Evolutionary conservation across 208 protist species (phyloP).

Genomic region (Crithidia brevicula): DNA sequence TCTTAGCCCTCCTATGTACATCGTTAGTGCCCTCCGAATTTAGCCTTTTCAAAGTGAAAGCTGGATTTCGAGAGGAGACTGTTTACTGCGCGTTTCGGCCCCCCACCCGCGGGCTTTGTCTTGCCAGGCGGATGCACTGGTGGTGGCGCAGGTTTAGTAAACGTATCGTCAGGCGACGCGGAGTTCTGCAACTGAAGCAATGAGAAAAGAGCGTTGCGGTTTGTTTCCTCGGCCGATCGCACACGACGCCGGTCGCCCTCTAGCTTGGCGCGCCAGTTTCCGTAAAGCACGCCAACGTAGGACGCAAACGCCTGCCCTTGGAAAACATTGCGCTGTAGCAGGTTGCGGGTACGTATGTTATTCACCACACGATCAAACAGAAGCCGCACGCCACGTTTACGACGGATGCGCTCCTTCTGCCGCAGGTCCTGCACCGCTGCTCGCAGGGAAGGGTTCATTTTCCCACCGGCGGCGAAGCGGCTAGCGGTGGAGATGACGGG

Average conservation of each 20-base stretch:
- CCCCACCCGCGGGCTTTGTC: not conserved
- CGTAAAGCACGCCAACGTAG: constrained; percentile 59
- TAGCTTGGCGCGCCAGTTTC: constrained; percentile 44
- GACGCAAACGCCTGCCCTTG: constrained; percentile 52
- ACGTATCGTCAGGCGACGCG: not conserved
- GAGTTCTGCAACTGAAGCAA: constrained; percentile 21
- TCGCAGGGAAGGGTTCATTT: constrained; percentile 35
- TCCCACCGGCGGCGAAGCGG: constrained; percentile 15
- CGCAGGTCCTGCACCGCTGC: constrained; percentile 54
- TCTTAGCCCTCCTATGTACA: not conserved
- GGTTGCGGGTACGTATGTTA: constrained; percentile 51
- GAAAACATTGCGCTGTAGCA: constrained; percentile 39
- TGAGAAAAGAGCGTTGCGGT: constrained; percentile 21
- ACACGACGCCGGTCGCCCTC: constrained; percentile 24
- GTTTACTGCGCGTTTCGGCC: not conserved
- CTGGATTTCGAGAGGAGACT: constrained; percentile 8
- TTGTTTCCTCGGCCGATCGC: constrained; percentile 1
- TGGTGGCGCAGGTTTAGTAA: constrained; percentile 3
- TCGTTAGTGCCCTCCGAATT: constrained; percentile 19
- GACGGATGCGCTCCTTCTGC: constrained; percentile 31
- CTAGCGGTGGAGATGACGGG: constrained; percentile 43
- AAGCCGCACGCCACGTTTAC: constrained; percentile 31
- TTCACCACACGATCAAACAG: constrained; percentile 56
- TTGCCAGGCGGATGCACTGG: not conserved
- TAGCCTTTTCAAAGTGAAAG: constrained; percentile 39